phyloP scores from a whole-genome alignment of 2,329 filamentous ascomycete genomes.

The Monilinia fructigena region DNA sequence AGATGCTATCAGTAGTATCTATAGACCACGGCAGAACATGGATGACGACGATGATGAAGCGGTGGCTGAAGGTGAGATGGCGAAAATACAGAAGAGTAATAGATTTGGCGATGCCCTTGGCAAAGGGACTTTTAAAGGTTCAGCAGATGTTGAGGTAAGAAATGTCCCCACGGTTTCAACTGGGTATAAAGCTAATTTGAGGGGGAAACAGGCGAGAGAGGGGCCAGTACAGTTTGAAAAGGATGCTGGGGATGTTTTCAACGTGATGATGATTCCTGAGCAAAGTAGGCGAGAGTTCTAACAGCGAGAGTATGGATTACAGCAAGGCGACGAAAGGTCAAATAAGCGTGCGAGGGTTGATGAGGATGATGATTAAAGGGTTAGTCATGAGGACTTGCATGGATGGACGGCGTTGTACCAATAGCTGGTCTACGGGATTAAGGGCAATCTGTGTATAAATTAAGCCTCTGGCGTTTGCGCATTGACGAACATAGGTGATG shows the following conservation, averaged over 20 bases:
- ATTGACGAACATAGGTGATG: neutral
- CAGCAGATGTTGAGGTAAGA: slow-evolving; percentile 75
- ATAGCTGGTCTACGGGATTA: neutral
- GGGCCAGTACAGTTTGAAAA: slow-evolving; percentile 97
- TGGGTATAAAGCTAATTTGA: slow-evolving; percentile 22
- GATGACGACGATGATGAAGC: slow-evolving; percentile 77
- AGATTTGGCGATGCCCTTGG: slow-evolving; percentile 82
- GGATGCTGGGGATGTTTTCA: slow-evolving; percentile 81
- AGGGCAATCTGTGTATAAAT: neutral
- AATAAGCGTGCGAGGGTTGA: slow-evolving; percentile 77
- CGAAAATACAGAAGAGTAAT: slow-evolving; percentile 79
- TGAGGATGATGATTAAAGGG: slow-evolving; percentile 55
- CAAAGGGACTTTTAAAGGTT: slow-evolving; percentile 86
- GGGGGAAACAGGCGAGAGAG: slow-evolving; percentile 61
- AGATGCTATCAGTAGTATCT: slow-evolving; percentile 92
- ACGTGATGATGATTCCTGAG: slow-evolving; percentile 89
- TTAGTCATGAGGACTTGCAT: neutral
- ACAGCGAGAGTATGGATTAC: slow-evolving; percentile 74
- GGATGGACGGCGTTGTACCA: neutral
- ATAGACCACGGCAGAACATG: slow-evolving; percentile 73
- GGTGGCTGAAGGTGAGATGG: slow-evolving; percentile 78
- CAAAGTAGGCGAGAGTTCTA: slow-evolving; percentile 63
- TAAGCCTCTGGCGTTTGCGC: neutral
- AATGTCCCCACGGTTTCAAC: slow-evolving; percentile 3
- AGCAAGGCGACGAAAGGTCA: slow-evolving; percentile 57